Conservation (phyloP, 164 flowering plant species). For the Macadamia tetraphylla region DNA sequence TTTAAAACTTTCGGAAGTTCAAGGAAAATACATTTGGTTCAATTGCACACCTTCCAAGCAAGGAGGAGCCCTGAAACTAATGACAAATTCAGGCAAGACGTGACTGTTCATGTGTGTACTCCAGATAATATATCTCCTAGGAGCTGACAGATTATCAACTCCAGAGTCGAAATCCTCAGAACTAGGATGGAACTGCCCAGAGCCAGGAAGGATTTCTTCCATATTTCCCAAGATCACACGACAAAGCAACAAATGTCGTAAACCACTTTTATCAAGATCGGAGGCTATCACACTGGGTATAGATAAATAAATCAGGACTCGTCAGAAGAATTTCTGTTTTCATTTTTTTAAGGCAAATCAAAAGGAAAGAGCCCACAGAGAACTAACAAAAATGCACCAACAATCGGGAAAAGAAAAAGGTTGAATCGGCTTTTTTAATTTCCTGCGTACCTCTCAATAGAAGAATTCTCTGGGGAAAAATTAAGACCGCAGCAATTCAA, state of each 20-base stretch:
- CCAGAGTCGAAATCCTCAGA: slow-evolving; percentile 70
- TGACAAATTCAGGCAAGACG: slow-evolving; percentile 55
- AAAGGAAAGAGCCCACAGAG: too few species aligned
- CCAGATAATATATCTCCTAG: slow-evolving; percentile 66
- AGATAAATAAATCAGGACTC: background rate
- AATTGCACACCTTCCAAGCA: slow-evolving; percentile 26
- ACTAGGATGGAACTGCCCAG: slow-evolving; percentile 53
- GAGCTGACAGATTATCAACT: slow-evolving; percentile 43
- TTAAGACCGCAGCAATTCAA: slow-evolving; percentile 35
- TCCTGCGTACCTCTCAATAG: background rate
- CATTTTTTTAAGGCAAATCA: too few species aligned
- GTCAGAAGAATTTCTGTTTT: too few species aligned
- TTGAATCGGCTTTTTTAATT: background rate
- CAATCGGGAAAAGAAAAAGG: too few species aligned
- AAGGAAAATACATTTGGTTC: background rate
- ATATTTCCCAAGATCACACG: slow-evolving; percentile 68
- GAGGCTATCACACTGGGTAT: slow-evolving; percentile 34
- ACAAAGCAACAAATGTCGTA: slow-evolving; percentile 59
- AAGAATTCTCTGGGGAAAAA: background rate
- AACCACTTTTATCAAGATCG: slow-evolving; percentile 40
- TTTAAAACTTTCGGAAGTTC: too few species aligned
- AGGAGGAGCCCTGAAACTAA: slow-evolving; percentile 47
- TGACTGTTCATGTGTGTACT: slow-evolving; percentile 58
- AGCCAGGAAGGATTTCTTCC: slow-evolving; percentile 50
- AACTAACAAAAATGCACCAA: too few species aligned